Evolutionary conservation across 2,329 filamentous ascomycete genomes (phyloP), one percentile per base, ranked within the genome.

Genomic region (Sporothrix pallida): DNA sequence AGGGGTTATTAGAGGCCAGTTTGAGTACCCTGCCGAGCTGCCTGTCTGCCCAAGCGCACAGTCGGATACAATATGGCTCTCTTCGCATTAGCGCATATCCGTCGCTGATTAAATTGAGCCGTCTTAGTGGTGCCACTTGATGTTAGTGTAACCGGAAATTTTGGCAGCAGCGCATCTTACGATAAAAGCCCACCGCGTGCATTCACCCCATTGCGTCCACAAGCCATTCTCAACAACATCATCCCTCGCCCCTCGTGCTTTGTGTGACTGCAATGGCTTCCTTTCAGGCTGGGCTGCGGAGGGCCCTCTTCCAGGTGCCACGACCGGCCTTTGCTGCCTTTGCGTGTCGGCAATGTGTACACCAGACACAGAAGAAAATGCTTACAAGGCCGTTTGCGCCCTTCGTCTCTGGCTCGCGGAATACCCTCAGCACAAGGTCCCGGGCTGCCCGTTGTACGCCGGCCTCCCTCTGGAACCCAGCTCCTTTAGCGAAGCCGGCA

Each of bases 291-390:
- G 79, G 79, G 42, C 74, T 81, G 62, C 78, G 77, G 52, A 78
- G 79, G 75, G 76, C 77, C 17, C 75, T 77, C 17, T 13, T 74
- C 9, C 77, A 77, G 73, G 73, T 78, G 6, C 75, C 78, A 6
- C 74, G 76, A 31, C 80, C 82, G 46, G 81, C 83, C 73, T 83
- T 86, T 71, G 78, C 83, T 78, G 81, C 83, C 73, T 83, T 86
- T 71, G 78, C 83, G 78, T 87, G 85, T 80, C 84, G 85, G 76
- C 86, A 87, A 83, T 87, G 85, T 79, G 83, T 81, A 75, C 76
- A 78, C 42, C 79, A 79, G 26, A 77, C 78, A 67, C 77, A 78
- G n/a, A 75, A 37, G 31, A 68, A 37, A 50, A n/a, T 12, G 52
- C 23, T 37, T 37, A 7, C 31, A 37, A 37, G 31, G 17, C 69